phyloP scores from a whole-genome alignment of 257 asterid species.

The Linderniella brevidens region DNA sequence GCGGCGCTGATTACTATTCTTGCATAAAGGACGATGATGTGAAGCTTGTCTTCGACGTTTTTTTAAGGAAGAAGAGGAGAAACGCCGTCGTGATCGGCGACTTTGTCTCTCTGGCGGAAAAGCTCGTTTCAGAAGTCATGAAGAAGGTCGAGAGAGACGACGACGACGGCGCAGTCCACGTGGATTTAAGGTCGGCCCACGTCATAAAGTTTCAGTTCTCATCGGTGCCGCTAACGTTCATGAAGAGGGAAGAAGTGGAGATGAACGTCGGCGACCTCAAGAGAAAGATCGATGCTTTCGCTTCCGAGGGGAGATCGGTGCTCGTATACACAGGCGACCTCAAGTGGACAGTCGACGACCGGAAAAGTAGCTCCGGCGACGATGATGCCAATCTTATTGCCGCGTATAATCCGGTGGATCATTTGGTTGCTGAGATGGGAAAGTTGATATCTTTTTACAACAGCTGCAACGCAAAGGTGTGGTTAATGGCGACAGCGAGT shows the following conservation, averaged over 20 bases:
- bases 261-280: slow-evolving; percentile 26
- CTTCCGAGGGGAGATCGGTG: slow-evolving; percentile 18
- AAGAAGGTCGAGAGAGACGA: slow-evolving; percentile 29
- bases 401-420: slow-evolving; percentile 26
- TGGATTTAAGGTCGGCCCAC: slow-evolving; percentile 28
- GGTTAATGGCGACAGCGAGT: slow-evolving; percentile 47
- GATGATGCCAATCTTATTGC: slow-evolving; percentile 1
- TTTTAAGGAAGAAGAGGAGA: slow-evolving; percentile 21
- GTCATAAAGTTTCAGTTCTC: slow-evolving; percentile 36
- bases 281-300: slow-evolving; percentile 34
- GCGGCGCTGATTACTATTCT: slow-evolving; percentile 4
- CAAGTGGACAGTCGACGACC: slow-evolving; percentile 34
- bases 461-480: slow-evolving; percentile 19
- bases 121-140: slow-evolving; percentile 30
- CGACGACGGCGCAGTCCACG: slow-evolving; percentile 15
- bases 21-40: slow-evolving; percentile 15
- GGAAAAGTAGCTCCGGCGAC: slow-evolving; percentile 1
- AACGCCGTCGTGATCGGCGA: slow-evolving; percentile 39
- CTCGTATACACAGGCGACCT: slow-evolving; percentile 39
- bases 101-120: slow-evolving; percentile 20
- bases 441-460: slow-evolving; percentile 22
- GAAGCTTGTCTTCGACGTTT: slow-evolving; percentile 23
- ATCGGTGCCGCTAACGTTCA: slow-evolving; percentile 30
- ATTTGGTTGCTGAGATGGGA: slow-evolving; percentile 38
- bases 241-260: slow-evolving; percentile 50